These are phyloP conservation scores for Pleurotus eryngii DNA, from an alignment of 768 basidiomycete species.

Conservation along the genomic window DNA sequence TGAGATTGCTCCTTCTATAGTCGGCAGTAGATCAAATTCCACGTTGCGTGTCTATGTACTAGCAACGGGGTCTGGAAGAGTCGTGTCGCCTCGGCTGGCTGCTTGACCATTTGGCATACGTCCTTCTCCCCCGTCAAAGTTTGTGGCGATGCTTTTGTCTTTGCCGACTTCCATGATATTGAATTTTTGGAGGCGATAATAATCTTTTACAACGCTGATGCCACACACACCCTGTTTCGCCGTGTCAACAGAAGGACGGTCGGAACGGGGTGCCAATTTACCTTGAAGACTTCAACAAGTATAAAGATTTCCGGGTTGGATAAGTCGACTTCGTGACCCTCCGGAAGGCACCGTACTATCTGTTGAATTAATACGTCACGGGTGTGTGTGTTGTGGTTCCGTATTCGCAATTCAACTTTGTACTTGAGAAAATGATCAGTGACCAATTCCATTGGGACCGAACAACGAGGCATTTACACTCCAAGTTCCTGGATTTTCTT, in stretches of 20 bases:
- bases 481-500: constrained; percentile 30
- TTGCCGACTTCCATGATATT: constrained; percentile 76
- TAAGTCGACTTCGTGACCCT: constrained; percentile 64
- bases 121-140: constrained; percentile 24
- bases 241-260: neutral
- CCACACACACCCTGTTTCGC: constrained; percentile 67
- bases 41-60: no score
- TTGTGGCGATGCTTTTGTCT: constrained; percentile 33
- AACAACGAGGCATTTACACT: neutral
- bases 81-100: neutral
- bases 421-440: constrained; percentile 43
- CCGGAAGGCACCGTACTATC: constrained; percentile 69
- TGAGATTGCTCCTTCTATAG: no score
- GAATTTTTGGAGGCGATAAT: constrained; percentile 71
- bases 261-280: constrained; percentile 23
- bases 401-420: constrained; percentile 72
- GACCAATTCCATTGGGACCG: neutral
- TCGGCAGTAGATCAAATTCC: no score
- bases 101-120: constrained; percentile 4
- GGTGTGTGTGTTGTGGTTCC: constrained; percentile 72
- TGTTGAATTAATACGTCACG: constrained; percentile 61
- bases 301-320: constrained; percentile 69
- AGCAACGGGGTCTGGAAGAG: neutral
- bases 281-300: constrained; percentile 84
- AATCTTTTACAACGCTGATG: constrained; percentile 68